Conservation (phyloP, 2,329 filamentous ascomycete species). For the Neurospora sp. region DNA sequence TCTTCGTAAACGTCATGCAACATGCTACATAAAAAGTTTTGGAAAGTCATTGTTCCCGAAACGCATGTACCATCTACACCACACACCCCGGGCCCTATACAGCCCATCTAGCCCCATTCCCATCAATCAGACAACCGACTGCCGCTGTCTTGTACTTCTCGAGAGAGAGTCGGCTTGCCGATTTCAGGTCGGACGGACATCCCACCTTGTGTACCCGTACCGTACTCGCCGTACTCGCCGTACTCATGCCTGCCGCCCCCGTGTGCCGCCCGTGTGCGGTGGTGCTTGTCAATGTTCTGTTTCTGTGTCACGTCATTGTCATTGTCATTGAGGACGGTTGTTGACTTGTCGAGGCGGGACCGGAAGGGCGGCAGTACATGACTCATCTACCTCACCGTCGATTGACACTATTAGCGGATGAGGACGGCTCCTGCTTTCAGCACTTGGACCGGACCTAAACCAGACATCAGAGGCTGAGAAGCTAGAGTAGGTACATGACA, state of each 20-base stretch:
- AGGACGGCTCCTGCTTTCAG: neutral
- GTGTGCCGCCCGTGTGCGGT: neutral
- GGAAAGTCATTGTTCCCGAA: neutral
- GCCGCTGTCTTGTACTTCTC: neutral
- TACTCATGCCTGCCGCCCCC: neutral
- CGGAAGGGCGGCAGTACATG: neutral
- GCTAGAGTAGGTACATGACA: neutral
- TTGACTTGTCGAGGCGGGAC: neutral
- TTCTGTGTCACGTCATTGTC: neutral
- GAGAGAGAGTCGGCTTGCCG: neutral
- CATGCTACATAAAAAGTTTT: neutral
- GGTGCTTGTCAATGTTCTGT: neutral
- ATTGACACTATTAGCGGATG: neutral
- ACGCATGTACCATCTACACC: neutral
- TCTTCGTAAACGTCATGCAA: neutral
- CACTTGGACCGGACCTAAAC: neutral
- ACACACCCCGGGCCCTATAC: neutral
- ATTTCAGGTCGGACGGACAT: neutral
- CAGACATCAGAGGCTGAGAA: neutral
- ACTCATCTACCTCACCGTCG: neutral
- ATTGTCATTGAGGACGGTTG: neutral
- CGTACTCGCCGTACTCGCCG: neutral
- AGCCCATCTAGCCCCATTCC: neutral
- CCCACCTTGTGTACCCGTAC: neutral
- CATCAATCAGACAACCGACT: neutral